Evolutionary conservation across 2,329 filamentous ascomycete species (phyloP), one percentile per base, ranked within the genome.

Genomic region (Penicillium sp.): DNA sequence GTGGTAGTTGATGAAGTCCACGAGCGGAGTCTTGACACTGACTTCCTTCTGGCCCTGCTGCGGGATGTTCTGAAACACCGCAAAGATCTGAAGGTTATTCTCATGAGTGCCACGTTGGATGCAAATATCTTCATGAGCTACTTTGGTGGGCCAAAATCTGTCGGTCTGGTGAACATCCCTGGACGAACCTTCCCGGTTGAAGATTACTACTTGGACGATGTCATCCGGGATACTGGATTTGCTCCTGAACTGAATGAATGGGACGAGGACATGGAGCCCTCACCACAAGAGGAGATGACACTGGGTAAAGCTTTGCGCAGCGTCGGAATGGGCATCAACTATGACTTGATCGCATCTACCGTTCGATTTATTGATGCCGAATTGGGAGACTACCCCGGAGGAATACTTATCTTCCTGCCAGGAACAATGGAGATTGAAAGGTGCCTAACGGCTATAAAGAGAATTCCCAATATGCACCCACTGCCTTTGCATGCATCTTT

Each of bases 31-130:
- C 80, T 99, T 10, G 95, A 98, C 69, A 97, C 93, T 0, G 93
- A 99, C 72, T 97, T 99, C 69, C 79, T 98, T 10, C 82, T 99
- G 52, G 92, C 93, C 44, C 83, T 99, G 50, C 79, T 99, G 33
- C 86, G 91, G 54, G 90, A 96, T 71, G 90, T 96, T 7, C 76
- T 97, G 62, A 84, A 83, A 56, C 81, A 82, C 63, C 84, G 90
- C 49, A 88, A 87, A 66, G 90, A 96, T 61, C 82, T 98, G 37
- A 96, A 93, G 73, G 83, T 98, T 42, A 87, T 99, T 13, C 81
- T 99, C 35, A 99, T 99, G 95, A 96, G 91, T 74, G 93, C 93
- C 2, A 99, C 93, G 0, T 84, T 98, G 3, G 93, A 99, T 74
- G 92, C 93, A 1, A 84, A 87, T 1, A 87, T 92, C 0, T 98